Evolutionary conservation across 2,329 filamentous ascomycete genomes (phyloP).

Genomic region (Colletotrichum kahawae): DNA sequence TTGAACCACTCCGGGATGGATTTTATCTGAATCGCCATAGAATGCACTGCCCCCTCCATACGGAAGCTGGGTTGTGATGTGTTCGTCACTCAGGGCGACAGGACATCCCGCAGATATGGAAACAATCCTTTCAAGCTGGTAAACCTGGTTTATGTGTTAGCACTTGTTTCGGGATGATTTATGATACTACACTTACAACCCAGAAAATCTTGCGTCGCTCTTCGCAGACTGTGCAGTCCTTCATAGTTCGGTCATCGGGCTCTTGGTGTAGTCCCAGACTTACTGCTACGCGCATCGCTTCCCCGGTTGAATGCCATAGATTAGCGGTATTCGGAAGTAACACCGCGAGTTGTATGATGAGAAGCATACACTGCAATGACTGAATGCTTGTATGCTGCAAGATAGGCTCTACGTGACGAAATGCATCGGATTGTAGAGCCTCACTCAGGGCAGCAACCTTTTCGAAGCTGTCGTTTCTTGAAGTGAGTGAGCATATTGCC

Average conservation of each 20-base stretch:
- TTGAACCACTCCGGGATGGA: fast-evolving
- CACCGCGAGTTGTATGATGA: not conserved
- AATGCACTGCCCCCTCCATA: not conserved
- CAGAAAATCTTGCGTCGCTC: not conserved
- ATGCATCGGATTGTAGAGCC: not conserved
- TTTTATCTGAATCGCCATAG: not conserved
- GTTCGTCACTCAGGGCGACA: not conserved
- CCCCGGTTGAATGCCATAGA: not conserved
- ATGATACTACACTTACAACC: not conserved
- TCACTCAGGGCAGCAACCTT: not conserved
- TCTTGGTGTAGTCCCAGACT: not conserved
- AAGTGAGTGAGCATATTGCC: not conserved
- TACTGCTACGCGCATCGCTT: not conserved
- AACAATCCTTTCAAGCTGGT: not conserved
- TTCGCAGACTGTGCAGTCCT: not conserved
- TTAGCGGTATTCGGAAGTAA: not conserved
- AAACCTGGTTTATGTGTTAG: not conserved
- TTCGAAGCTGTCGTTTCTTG: not conserved
- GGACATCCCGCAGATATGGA: not conserved
- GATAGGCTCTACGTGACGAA: not conserved
- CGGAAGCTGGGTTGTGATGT: not conserved
- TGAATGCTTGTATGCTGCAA: not conserved
- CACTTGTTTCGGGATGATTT: fast-evolving
- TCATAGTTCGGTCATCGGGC: not conserved
- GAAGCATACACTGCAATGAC: not conserved